Percentiles rank a stretch among this genome's conserved stretches.
phyloP scores from a whole-genome alignment of 176 grass and related monocot species.

The Carex littledalei region DNA sequence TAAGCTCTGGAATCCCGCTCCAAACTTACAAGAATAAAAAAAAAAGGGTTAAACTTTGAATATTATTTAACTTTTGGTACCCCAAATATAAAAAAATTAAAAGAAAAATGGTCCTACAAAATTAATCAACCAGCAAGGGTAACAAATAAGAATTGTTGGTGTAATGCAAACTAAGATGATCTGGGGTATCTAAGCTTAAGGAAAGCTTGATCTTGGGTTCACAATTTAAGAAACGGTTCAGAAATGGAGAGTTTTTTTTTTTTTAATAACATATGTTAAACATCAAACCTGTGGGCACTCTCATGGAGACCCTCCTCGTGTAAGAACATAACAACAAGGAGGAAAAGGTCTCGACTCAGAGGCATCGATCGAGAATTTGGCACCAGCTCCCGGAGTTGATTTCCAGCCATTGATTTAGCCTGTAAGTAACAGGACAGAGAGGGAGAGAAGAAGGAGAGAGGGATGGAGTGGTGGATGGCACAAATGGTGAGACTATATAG shows the following conservation, averaged over 20 bases:
- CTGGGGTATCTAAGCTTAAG: too few species aligned
- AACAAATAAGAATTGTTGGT: too few species aligned
- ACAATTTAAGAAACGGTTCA: background rate
- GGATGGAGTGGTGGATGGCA: background rate
- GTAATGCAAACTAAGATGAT: too few species aligned
- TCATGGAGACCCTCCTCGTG: background rate
- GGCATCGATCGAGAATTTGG: background rate
- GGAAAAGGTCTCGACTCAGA: background rate
- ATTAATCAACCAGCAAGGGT: background rate
- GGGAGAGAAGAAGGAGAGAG: background rate
- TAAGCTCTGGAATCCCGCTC: slow-evolving; percentile 29
- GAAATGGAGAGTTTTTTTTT: background rate
- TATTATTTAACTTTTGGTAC: background rate
- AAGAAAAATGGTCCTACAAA: background rate
- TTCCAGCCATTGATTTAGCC: background rate
- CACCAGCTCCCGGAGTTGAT: background rate
- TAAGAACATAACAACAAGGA: background rate
- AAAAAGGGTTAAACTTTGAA: background rate
- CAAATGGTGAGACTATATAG: background rate
- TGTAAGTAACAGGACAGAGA: background rate
- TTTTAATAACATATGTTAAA: background rate
- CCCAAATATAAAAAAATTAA: background rate
- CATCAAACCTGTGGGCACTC: background rate
- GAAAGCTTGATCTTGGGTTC: background rate
- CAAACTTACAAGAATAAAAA: background rate